phyloP scores from a whole-genome alignment of 148 eudicot species.

The Silene uniflora region DNA sequence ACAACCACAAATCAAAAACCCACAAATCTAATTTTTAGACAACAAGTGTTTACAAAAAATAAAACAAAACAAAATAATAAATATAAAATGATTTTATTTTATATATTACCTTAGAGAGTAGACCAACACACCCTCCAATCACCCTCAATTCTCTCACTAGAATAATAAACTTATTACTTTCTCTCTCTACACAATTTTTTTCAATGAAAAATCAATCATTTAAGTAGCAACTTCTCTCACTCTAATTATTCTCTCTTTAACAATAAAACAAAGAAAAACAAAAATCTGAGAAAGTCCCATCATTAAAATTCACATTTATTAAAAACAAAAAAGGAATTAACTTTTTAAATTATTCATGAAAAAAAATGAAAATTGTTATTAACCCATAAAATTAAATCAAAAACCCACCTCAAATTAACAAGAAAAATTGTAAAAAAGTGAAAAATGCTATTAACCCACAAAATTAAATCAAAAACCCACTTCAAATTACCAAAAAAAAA shows the following conservation, averaged over 20 bases:
- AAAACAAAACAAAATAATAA: background rate
- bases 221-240: slow-evolving; percentile 14
- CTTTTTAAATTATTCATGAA: slow-evolving; percentile 24
- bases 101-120: slow-evolving; percentile 49
- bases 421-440: background rate
- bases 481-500: slow-evolving; percentile 21
- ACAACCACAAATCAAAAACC: slow-evolving; percentile 26
- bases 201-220: slow-evolving; percentile 35
- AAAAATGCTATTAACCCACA: background rate
- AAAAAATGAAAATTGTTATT: slow-evolving; percentile 5
- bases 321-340: slow-evolving; percentile 27
- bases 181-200: slow-evolving; percentile 23
- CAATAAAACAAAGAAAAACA: slow-evolving; percentile 24
- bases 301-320: slow-evolving; percentile 21
- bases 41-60: background rate
- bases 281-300: slow-evolving; percentile 24
- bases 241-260: slow-evolving; percentile 22
- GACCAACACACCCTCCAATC: slow-evolving; percentile 61
- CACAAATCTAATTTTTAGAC: slow-evolving; percentile 29
- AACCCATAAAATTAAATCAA: too few relatives aligned
- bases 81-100: background rate
- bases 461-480: background rate
- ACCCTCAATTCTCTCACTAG: slow-evolving; percentile 13
- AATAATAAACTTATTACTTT: background rate
- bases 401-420: background rate